Base-by-base conservation (phyloP, 2,329 filamentous ascomycete species). In the Hymenotorrendiella dingleyae region DNA sequence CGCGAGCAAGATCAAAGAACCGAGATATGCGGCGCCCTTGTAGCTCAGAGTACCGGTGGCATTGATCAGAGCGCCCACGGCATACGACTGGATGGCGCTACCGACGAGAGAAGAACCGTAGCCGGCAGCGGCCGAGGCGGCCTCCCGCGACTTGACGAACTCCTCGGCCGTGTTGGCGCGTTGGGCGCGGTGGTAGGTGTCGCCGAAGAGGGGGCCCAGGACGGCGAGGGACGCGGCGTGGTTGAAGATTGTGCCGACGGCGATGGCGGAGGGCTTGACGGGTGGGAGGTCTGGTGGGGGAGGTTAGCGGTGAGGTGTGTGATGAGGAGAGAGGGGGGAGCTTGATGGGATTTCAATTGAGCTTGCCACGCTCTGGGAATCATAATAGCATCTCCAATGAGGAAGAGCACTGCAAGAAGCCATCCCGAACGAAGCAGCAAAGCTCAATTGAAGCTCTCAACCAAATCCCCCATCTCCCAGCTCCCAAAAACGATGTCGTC, bases 241-340 rank as follows among this genome's bases (percentile, higher is more conserved):
- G 77, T 86, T 96, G 82, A 96, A 98, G 67, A 89, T 72, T 51
- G 90, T 93, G 70, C 93, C 93, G 62, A 97, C 80, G 62, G 91
- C 93, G 64, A 98, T 95, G 62, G 93, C 91, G 63, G 90, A 96
- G 58, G 93, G 93, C 84, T 96, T 97, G 64, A 98, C 93, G 56
- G 90, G 74, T 56, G 82, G 82, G 43, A 86, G 76, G 65, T 85
- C 61, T 63, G 41, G 19, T 24, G 38, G 43, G 40, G 17, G 19
- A 10, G n/a, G n/a, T n/a, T n/a, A n/a, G n/a, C n/a, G n/a, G n/a
- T n/a, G n/a, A n/a, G n/a, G n/a, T n/a, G n/a, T n/a, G n/a, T n/a
- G 22, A n/a, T 35, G 12, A 12, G 17, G 16, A 16, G n/a, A n/a
- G n/a, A n/a, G n/a, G n/a, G n/a, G n/a, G n/a, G n/a, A n/a, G n/a